A percentile compares a stretch with the other conserved stretches of the same genome.
Evolutionary conservation across 805 yeast species (phyloP).

Genomic region (Kluyveromyces starmeri): DNA sequence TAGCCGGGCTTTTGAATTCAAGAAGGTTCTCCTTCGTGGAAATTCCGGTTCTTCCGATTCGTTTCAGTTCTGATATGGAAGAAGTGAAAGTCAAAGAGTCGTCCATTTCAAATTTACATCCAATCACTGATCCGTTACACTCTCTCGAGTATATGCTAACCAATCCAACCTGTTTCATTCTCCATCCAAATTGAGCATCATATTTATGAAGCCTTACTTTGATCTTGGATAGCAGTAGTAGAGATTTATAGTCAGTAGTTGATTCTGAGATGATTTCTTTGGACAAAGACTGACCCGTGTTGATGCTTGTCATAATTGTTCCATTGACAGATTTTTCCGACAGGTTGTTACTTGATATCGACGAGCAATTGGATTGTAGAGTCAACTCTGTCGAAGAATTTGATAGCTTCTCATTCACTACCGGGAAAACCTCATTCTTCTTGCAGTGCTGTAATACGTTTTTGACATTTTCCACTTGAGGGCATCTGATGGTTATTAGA

Average conservation of each 20-base stretch:
- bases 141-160: constrained; percentile 19
- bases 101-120: constrained; percentile 13
- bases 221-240: constrained; percentile 16
- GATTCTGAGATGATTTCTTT: background rate
- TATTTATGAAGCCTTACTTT: constrained; percentile 19
- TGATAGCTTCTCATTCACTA: constrained; percentile 8
- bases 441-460: constrained; percentile 18
- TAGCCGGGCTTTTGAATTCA: constrained; percentile 19
- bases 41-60: constrained; percentile 26
- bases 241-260: constrained; percentile 6
- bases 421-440: constrained; percentile 10
- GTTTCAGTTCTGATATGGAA: constrained; percentile 13
- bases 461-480: constrained; percentile 14
- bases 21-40: constrained; percentile 14
- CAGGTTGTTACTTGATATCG: constrained; percentile 11
- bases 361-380: constrained; percentile 19
- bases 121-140: constrained; percentile 11
- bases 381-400: constrained; percentile 21
- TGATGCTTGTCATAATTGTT: constrained; percentile 7
- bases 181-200: constrained; percentile 17
- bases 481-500: constrained; percentile 18
- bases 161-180: constrained; percentile 11
- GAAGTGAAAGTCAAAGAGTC: constrained; percentile 8
- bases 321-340: constrained; percentile 3
- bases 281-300: constrained; percentile 4